Conservation (phyloP, 805 yeast genomes). For the Tetrapisispora nanseiensis region DNA sequence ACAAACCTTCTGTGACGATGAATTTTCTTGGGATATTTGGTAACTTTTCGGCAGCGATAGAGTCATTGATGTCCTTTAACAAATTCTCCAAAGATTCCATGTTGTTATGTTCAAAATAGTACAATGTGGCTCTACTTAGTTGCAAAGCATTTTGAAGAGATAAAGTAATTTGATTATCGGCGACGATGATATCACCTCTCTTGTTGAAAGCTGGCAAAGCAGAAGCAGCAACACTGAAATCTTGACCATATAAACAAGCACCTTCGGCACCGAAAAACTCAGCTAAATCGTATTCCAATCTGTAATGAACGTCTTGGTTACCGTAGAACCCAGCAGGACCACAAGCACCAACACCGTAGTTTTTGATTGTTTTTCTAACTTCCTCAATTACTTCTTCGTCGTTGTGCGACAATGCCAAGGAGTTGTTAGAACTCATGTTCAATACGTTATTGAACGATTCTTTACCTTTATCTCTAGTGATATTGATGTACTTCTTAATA, state of each 20-base stretch:
- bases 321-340: constrained; percentile 98
- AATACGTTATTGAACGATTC: constrained; percentile 33
- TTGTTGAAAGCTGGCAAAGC: constrained; percentile 89
- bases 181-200: constrained; percentile 88
- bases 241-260: constrained; percentile 87
- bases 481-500: constrained; percentile 24
- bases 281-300: constrained; percentile 68
- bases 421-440: constrained; percentile 67
- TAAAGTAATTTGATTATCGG: constrained; percentile 67
- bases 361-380: constrained; percentile 49
- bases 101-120: constrained; percentile 75
- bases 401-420: constrained; percentile 46
- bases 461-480: constrained; percentile 23
- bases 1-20: constrained; percentile 85
- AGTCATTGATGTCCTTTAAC: constrained; percentile 49
- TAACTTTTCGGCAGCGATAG: constrained; percentile 45
- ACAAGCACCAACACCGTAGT: constrained; percentile 93
- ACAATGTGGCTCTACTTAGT: constrained; percentile 74
- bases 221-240: constrained; percentile 74
- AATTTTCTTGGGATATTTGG: constrained; percentile 78
- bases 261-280: constrained; percentile 65
- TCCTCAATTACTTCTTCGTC: constrained; percentile 38
- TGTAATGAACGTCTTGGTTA: constrained; percentile 81
- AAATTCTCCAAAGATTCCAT: constrained; percentile 69
- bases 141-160: constrained; percentile 82